These are phyloP conservation scores for Ganoderma meredithae DNA, from an alignment of 1,284 basidiomycete species.

Conservation along the genomic window DNA sequence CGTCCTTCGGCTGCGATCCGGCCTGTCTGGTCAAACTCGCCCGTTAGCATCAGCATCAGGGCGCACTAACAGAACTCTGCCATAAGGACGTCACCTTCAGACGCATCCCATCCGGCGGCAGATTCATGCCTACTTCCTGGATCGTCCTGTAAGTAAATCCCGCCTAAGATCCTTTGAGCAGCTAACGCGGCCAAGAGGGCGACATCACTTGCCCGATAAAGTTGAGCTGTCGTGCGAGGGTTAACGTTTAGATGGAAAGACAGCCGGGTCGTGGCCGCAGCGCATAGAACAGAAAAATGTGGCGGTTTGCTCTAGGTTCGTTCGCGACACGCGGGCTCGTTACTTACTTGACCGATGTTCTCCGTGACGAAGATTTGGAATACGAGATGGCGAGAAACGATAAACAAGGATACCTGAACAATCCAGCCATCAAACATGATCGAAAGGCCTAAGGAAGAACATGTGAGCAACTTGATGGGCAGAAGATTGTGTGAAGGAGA, in stretches of 20 bases:
- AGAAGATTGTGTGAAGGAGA: background rate
- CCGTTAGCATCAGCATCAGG: background rate
- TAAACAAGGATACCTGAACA: background rate
- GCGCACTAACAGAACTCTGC: background rate
- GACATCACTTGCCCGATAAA: background rate
- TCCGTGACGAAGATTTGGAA: background rate
- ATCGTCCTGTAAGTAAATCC: background rate
- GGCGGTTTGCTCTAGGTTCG: background rate
- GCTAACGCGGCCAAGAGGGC: background rate
- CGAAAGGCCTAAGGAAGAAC: background rate
- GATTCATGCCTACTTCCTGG: background rate
- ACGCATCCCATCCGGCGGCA: background rate
- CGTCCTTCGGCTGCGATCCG: background rate
- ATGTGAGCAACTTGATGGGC: background rate
- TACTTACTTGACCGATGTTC: background rate
- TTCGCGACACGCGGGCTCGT: background rate
- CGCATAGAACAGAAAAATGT: background rate
- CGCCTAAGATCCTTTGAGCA: background rate
- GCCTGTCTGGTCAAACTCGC: background rate
- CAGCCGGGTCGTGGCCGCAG: background rate
- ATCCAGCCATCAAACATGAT: background rate
- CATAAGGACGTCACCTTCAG: background rate
- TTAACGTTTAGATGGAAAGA: slow-evolving; percentile 3
- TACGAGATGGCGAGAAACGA: background rate
- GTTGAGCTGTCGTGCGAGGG: background rate